Percentiles rank a stretch among this genome's conserved stretches.
Evolutionary conservation across 176 grass and related monocot genomes (phyloP).

Genomic region (Dactylis glomerata): DNA sequence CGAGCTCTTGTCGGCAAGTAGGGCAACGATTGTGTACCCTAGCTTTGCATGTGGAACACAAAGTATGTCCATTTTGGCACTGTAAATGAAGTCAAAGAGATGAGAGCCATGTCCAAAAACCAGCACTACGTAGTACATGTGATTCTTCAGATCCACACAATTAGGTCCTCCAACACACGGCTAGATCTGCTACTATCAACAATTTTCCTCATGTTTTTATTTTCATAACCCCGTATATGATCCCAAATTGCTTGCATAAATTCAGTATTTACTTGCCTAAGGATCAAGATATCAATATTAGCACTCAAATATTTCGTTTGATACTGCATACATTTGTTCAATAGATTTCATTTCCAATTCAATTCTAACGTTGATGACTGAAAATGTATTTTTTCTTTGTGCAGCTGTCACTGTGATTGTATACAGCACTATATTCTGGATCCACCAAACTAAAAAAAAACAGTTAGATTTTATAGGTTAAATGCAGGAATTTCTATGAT

Average conservation of each 20-base stretch:
- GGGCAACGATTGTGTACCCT: conserved; percentile 86
- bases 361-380: not conserved
- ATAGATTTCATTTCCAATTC: not conserved
- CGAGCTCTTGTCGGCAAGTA: conserved; percentile 89
- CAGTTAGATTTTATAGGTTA: not conserved
- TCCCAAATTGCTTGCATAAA: conserved; percentile 1
- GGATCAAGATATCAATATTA: not conserved
- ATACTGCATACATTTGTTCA: not conserved
- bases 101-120: conserved; percentile 19
- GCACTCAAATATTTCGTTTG: not conserved
- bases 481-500: not conserved
- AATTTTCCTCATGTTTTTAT: not conserved
- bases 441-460: not conserved
- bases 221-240: not conserved
- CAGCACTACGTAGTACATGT: not conserved
- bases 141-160: conserved; percentile 4
- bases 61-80: conserved; percentile 92
- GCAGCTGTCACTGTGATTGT: not conserved
- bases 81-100: conserved; percentile 35
- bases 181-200: not conserved
- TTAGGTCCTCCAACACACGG: not conserved
- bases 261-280: not conserved
- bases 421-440: not conserved
- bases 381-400: not conserved
- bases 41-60: conserved; percentile 85